These are phyloP conservation scores for Phellopilus nigrolimitatus DNA, from an alignment of 1,284 basidiomycete genomes.

Conservation along the genomic window DNA sequence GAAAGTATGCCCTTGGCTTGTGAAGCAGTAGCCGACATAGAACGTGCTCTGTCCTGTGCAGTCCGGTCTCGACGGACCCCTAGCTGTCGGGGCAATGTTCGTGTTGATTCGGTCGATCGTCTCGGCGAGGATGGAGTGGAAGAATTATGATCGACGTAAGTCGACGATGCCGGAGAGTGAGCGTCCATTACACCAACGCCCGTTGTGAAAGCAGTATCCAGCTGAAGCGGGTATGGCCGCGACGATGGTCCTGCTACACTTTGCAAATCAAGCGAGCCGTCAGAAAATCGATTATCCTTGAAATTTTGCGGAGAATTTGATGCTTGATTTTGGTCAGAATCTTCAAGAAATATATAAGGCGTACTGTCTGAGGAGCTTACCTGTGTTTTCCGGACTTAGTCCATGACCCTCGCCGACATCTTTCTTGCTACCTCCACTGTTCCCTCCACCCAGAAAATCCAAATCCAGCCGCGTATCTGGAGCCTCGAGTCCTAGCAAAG, in stretches of 20 bases:
- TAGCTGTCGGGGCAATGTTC: constrained; percentile 41
- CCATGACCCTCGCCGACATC: constrained; percentile 1
- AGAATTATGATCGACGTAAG: constrained; percentile 25
- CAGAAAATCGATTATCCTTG: constrained; percentile 12
- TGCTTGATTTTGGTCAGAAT: constrained; percentile 19
- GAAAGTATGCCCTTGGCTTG: constrained; percentile 30
- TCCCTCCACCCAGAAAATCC: constrained; percentile 13
- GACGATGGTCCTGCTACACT: constrained; percentile 26
- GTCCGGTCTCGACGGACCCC: constrained; percentile 49
- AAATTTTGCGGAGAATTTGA: constrained; percentile 17
- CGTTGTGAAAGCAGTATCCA: constrained; percentile 40
- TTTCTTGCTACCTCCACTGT: not conserved
- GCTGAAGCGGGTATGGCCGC: constrained; percentile 42
- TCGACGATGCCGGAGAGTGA: constrained; percentile 45
- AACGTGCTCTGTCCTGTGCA: constrained; percentile 65
- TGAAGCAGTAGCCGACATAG: constrained; percentile 56
- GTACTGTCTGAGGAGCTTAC: constrained; percentile 1
- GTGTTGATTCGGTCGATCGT: constrained; percentile 52
- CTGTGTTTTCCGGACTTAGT: not conserved
- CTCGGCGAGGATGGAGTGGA: constrained; percentile 29
- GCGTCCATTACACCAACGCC: constrained; percentile 34
- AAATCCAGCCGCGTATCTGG: constrained; percentile 16
- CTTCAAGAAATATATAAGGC: constrained; percentile 16
- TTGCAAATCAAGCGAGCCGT: constrained; percentile 10
- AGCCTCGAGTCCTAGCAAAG: constrained; percentile 14